Evolutionary conservation across 1,284 basidiomycete genomes (phyloP), one percentile per base, ranked within the genome.

Genomic region (Phenoliferia sp.): DNA sequence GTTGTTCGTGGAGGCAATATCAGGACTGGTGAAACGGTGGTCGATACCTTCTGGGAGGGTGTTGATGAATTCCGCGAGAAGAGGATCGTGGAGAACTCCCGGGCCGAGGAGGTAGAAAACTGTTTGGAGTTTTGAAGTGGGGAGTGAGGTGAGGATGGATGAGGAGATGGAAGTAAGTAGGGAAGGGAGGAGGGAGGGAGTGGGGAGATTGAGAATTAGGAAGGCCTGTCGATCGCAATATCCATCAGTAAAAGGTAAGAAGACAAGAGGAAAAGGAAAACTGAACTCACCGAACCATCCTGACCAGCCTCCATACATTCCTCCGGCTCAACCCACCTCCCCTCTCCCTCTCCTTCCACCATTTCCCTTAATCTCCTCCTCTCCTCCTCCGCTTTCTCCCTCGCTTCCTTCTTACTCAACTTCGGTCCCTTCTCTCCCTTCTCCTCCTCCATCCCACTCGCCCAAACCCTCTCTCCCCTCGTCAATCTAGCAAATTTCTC

Each of bases 1-100:
- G 4, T 84, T 85, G 78, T 95, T 86, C 5, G 65, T 59, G 16
- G 52, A 81, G 80, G 64, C 87, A 81, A 68, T 85, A 81, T 44
- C 89, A 87, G 22, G 88, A 82, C 34, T 91, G 79, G 12, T 90
- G 72, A 75, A 92, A 89, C 87, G 92, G 70, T 63, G 65, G 0
- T 29, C 10, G 7, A 59, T n/a, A 7, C 35, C 34, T 16, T 64
- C 35, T 29, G 34, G 34, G 7, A 69, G 39, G 2, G 56, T n/a
- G 5, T 36, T 15, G 35, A 68, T 32, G 55, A 63, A 72, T 3
- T 9, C 0, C 1, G 36, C 17, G 19, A 70, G 29, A 0, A 62
- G 34, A 3, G 57, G 34, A 12, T 63, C 50, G 17, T 44, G 3
- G n/a, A 67, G 29, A 17, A 73, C 70, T 0, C 31, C 48, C 3